Conservation (phyloP, 768 basidiomycete genomes). For the Mycena venus region DNA sequence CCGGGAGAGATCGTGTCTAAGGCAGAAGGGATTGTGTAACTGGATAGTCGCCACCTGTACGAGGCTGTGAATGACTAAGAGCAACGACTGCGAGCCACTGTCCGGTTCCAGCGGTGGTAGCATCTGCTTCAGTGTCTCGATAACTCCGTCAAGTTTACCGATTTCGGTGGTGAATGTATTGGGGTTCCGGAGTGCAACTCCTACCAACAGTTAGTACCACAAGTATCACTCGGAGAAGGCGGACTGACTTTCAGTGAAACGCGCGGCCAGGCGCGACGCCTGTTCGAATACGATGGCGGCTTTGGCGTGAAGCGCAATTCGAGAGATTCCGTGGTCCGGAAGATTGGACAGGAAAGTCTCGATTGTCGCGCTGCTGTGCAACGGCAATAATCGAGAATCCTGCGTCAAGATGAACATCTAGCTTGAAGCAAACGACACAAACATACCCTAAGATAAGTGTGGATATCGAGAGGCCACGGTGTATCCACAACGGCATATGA, state of each 20-base stretch:
- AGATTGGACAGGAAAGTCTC: slow-evolving; percentile 27
- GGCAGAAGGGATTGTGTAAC: slow-evolving; percentile 26
- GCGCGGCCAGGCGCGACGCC: slow-evolving; percentile 17
- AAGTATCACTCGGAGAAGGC: background rate
- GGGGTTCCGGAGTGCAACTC: background rate
- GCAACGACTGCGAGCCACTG: background rate
- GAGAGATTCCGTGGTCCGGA: slow-evolving; percentile 26
- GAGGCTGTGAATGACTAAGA: slow-evolving; percentile 29
- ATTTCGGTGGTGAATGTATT: slow-evolving; percentile 15
- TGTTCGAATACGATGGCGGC: slow-evolving; percentile 33
- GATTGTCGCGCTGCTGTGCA: slow-evolving; percentile 28
- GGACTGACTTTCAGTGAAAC: slow-evolving; percentile 25
- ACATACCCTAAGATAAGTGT: slow-evolving; percentile 3
- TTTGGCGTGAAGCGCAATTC: slow-evolving; percentile 32
- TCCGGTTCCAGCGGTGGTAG: slow-evolving; percentile 7
- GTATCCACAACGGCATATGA: slow-evolving; percentile 27
- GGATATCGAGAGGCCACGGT: slow-evolving; percentile 37
- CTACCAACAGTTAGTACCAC: background rate
- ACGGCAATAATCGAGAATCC: background rate
- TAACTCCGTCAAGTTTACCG: slow-evolving; percentile 20
- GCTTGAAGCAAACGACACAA: background rate
- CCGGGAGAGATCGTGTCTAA: slow-evolving; percentile 7
- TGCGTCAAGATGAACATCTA: background rate
- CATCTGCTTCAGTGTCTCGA: slow-evolving; percentile 11
- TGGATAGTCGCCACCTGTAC: slow-evolving; percentile 28